phyloP scores from a whole-genome alignment of 306 rosid species.

The Cucumis cinereus region DNA sequence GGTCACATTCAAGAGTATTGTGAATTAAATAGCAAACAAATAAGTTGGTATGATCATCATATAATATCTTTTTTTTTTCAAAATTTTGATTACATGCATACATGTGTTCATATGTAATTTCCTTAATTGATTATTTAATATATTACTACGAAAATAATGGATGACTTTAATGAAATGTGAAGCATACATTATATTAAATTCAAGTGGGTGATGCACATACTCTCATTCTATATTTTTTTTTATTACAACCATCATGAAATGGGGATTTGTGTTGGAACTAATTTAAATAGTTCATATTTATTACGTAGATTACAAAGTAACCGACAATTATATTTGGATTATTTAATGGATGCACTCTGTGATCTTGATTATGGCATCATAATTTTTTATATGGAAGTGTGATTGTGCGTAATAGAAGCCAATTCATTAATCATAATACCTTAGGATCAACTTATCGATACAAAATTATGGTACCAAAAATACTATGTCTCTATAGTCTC shows the following conservation, averaged over 20 bases:
- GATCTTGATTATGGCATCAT: too few species aligned
- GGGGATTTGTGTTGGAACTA: too few species aligned
- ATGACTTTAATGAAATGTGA: neutral
- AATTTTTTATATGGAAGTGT: too few species aligned
- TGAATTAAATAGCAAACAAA: neutral
- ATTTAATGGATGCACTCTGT: too few species aligned
- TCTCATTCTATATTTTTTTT: neutral
- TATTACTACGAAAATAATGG: neutral
- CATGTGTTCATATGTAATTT: neutral
- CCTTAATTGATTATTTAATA: neutral
- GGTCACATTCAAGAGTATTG: neutral
- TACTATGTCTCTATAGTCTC: too few species aligned
- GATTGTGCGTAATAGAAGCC: too few species aligned
- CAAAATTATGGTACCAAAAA: too few species aligned
- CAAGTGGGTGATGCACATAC: neutral
- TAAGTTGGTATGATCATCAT: neutral
- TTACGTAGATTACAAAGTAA: too few species aligned
- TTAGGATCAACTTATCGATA: too few species aligned
- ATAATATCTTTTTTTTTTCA: neutral
- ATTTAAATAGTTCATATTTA: too few species aligned
- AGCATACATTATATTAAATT: neutral
- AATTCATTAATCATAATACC: too few species aligned
- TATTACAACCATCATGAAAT: neutral
- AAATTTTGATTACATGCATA: neutral
- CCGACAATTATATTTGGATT: too few species aligned